Base-by-base conservation (phyloP, 768 basidiomycete species). In the Rhodotorula kratochvilovae region DNA sequence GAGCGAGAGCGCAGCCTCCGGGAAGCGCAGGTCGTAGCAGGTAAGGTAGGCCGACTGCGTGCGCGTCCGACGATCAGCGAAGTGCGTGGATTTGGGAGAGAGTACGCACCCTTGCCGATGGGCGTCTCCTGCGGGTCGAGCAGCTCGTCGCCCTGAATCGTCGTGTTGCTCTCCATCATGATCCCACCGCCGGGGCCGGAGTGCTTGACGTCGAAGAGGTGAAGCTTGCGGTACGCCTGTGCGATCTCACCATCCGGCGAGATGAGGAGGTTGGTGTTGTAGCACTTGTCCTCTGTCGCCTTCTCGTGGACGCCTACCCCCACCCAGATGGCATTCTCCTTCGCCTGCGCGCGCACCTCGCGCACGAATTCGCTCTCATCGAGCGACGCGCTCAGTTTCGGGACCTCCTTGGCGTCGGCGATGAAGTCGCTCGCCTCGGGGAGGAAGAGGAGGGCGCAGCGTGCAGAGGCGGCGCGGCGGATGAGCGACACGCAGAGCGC, bases 391-490 rank as follows among this genome's bases (percentile, higher is more conserved):
- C 70, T 45, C 7, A 77, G 51, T 3, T 33, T 29, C 10, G 48
- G 43, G 2, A 74, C 73, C 36, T 73, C 64, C 1, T 65, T 42
- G 2, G 68, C 25, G 1, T 46, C 29, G 1, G 73, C 76, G 48
- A 79, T 76, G 33, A 76, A 79, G 67, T 79, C 78, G 31, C 57
- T 43, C 0, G 78, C 78, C 46, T 79, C 78, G 16, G 78, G 76
- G 16, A 78, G 72, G 58, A 54, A 67, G n/a, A 78, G 56, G 42
- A 76, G 31, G 12, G 42, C 7, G 1, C 71, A 69, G 1, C 50
- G 48, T 0, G 62, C 60, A 5, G 64, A 48, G 16, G 68, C 71
- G 8, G 77, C 75, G 6, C 69, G 35, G 17, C 50, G 51, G 59
- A 78, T 66, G 57, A 75, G 64, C 43, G 46, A 45, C 5, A 46